A percentile compares a stretch with the other conserved stretches of the same genome.
phyloP scores from a whole-genome alignment of 768 basidiomycete species.

The Suillus bovinus region DNA sequence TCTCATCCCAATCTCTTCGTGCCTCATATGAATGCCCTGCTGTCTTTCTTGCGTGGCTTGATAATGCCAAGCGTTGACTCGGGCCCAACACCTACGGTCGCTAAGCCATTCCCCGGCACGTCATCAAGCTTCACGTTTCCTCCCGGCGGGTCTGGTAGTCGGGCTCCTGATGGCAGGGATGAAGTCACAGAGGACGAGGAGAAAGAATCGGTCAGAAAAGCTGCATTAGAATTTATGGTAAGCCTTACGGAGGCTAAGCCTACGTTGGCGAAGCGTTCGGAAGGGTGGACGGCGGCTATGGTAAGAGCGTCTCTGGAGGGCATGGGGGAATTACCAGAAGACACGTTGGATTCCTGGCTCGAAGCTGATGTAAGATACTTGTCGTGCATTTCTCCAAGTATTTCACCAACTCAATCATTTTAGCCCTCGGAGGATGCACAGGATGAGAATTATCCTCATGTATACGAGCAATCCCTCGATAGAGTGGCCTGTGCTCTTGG shows the following conservation, averaged over 20 bases:
- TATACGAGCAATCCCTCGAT: conserved; percentile 85
- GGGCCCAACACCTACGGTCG: conserved; percentile 53
- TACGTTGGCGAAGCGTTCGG: conserved; percentile 62
- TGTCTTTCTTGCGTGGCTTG: conserved; percentile 69
- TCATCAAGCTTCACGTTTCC: conserved; percentile 42
- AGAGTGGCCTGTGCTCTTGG: conserved; percentile 79
- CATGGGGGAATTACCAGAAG: conserved; percentile 77
- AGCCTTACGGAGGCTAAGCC: conserved; percentile 76
- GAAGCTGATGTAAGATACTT: conserved; percentile 63
- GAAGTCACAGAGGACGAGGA: conserved; percentile 59
- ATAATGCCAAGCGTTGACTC: conserved; percentile 65
- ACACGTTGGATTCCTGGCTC: conserved; percentile 59
- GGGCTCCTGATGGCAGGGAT: conserved; percentile 31
- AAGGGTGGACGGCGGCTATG: conserved; percentile 69
- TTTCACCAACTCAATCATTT: conserved; percentile 5
- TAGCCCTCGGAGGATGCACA: conserved; percentile 66
- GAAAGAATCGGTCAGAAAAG: conserved; percentile 65
- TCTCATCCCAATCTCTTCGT: conserved; percentile 72
- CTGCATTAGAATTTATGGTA: conserved; percentile 83
- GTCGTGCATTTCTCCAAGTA: background rate
- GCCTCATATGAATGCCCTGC: conserved; percentile 65
- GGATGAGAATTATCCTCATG: conserved; percentile 63
- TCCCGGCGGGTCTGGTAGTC: conserved; percentile 32
- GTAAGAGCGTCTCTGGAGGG: conserved; percentile 81
- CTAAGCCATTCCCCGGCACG: conserved; percentile 42